Base-by-base conservation (phyloP, 371 early-diverging fungal species). In the Rhizomucor miehei region DNA sequence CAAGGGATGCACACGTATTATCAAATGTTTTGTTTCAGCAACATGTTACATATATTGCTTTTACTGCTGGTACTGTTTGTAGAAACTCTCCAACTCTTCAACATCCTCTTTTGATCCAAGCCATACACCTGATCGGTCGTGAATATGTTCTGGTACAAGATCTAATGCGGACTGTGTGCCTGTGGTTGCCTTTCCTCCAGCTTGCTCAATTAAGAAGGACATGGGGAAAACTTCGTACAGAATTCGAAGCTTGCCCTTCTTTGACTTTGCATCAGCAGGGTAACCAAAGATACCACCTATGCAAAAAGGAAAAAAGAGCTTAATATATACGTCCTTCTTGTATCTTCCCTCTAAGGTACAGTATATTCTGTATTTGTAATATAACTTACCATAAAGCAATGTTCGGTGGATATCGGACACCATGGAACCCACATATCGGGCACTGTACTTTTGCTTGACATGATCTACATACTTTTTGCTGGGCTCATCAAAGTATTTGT, bases 401-500 rank as follows among this genome's bases (percentile, higher is more conserved):
- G 98, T 98, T 61, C 98, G 88, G 83, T 97, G 98, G 25, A 98
- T 94, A 80, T 98, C 98, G 54, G 97, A 96, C 19, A 98, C 98
- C 98, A 98, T 97, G 51, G 93, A 93, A 13, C 98, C 98, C 43
- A 97, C 94, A 75, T 98, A 98, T 66, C 98, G 89, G 19, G 97
- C 93, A 17, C 91, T 89, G 79, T 97, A 98, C 13, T 95, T 94
- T 51, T 89, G 84, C 76, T 88, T 93, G 76, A 98, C 73, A 8
- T 82, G 71, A 59, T 91, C 83, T 54, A 98, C 87, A 73, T 98
- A 98, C 49, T 88, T 89, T 58, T 85, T 88, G 67, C 90, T 88
- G 16, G 95, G 88, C 16, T 79, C 81, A 71, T 94, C 90, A 85
- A 93, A 98, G 74, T 92, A 89, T 63, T 86, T 81, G 61, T 92